phyloP scores from a whole-genome alignment of 805 yeast genomes.

The Metschnikowia peoriensis region DNA sequence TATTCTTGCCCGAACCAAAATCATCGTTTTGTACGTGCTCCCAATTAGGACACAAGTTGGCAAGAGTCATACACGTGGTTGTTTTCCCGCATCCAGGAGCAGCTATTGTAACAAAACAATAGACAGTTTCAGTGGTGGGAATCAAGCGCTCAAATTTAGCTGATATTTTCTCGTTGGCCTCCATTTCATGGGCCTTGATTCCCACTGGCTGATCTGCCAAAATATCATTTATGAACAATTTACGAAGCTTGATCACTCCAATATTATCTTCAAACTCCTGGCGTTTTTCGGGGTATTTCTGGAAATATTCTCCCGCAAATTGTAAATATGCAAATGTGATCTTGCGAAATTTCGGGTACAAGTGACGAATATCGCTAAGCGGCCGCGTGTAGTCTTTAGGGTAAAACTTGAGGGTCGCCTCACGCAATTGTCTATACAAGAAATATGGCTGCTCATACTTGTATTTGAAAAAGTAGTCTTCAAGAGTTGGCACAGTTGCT shows the following conservation, averaged over 20 bases:
- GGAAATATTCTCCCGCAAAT: conserved; percentile 59
- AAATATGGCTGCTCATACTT: conserved; percentile 95
- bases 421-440: conserved; percentile 88
- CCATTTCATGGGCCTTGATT: conserved; percentile 52
- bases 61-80: conserved; percentile 65
- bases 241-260: conserved; percentile 74
- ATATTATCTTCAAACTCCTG: conserved; percentile 51
- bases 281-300: conserved; percentile 44
- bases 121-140: conserved; percentile 30
- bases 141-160: conserved; percentile 13
- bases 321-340: conserved; percentile 67
- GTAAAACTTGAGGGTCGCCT: conserved; percentile 66
- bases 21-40: conserved; percentile 82
- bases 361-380: conserved; percentile 33
- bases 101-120: conserved; percentile 76
- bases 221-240: conserved; percentile 53
- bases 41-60: conserved; percentile 58
- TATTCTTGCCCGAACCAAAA: conserved; percentile 46
- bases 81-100: conserved; percentile 96
- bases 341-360: conserved; percentile 44
- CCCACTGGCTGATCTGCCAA: conserved; percentile 52
- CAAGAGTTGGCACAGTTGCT: not conserved
- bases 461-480: conserved; percentile 80
- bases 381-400: conserved; percentile 23
- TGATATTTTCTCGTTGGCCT: conserved; percentile 29